phyloP scores from a whole-genome alignment of 371 early-diverging fungal genomes.

The Blakeslea trispora region DNA sequence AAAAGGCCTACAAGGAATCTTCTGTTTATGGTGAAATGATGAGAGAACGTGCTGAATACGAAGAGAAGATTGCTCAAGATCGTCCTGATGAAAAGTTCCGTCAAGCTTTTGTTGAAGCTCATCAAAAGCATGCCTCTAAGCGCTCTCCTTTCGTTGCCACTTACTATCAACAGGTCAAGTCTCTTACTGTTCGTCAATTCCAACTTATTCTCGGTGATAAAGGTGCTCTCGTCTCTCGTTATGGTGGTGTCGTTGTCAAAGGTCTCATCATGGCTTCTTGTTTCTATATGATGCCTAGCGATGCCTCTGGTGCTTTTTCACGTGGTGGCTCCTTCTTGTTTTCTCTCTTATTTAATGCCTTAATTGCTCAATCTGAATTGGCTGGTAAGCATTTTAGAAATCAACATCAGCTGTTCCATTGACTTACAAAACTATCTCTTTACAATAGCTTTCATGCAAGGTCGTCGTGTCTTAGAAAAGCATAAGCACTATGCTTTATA shows the following conservation, averaged over 20 bases:
- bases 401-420: too few relatives aligned
- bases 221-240: constrained; percentile 57
- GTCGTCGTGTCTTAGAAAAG: constrained; percentile 68
- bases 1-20: constrained; percentile 50
- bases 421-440: background rate
- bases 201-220: constrained; percentile 58
- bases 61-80: constrained; percentile 33
- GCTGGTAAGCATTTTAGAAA: constrained; percentile 17
- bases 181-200: constrained; percentile 65
- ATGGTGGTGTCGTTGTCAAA: constrained; percentile 62
- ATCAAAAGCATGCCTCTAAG: constrained; percentile 58
- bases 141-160: constrained; percentile 65
- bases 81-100: constrained; percentile 56
- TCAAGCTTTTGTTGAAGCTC: constrained; percentile 55
- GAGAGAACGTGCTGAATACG: constrained; percentile 48
- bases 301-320: constrained; percentile 65
- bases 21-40: constrained; percentile 34
- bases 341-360: constrained; percentile 61
- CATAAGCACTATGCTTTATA: constrained; percentile 71
- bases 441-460: constrained; percentile 48
- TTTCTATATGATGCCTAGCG: constrained; percentile 59
- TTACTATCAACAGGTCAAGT: constrained; percentile 62
- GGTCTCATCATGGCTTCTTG: constrained; percentile 73
- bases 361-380: constrained; percentile 61
- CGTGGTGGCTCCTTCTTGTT: constrained; percentile 76